Base-by-base conservation (phyloP, 2,329 filamentous ascomycete species). In the Dothistroma septosporum region DNA sequence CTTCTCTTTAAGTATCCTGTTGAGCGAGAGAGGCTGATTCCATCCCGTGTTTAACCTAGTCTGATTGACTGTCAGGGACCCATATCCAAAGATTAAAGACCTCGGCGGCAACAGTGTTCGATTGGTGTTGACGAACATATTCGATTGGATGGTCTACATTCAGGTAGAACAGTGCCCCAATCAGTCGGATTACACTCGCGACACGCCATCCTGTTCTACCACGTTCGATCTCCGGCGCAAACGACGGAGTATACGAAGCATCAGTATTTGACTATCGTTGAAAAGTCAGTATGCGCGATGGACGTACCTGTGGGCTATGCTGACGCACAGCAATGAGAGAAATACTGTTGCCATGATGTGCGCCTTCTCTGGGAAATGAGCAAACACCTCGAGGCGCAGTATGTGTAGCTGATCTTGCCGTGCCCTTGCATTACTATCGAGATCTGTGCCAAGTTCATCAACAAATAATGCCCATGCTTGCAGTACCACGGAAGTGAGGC, bases 161-260 rank as follows among this genome's bases (percentile, higher is more conserved):
- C 57, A 74, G 59, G 58, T 72, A 59, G 57, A 73, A 59, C 53
- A 70, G 57, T 31, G 66, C 53, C 14, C 65, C 66, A 24, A 62
- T 64, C n/a, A 66, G 63, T 4, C 41, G 47, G 6, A 58, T 35
- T 2, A 59, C 63, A 46, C 65, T 70, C 10, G 71, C 73, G 35
- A 76, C 66, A 9, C 65, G 68, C 76, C 75, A 79, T n/a, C 77
- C 74, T 9, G 70, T 72, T 2, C 77, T 77, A 6, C 73, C 76
- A 19, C 70, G 66, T 4, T 67, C 68, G 44, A 79, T 78, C 56
- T 75, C 77, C 1, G 72, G 72, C 1, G 68, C 68, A 53, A 79
- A 78, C 0, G 68, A 64, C 32, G 79, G 57, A 0, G 73, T 77
- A 54, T 79, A 19, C 9, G n/a, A 19, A 9, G 8, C 19, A 44